Evolutionary conservation across 108 stramenopile genomes (phyloP), one percentile per base, ranked within the genome.

Genomic region (Fragilariopsis cylindrus): DNA sequence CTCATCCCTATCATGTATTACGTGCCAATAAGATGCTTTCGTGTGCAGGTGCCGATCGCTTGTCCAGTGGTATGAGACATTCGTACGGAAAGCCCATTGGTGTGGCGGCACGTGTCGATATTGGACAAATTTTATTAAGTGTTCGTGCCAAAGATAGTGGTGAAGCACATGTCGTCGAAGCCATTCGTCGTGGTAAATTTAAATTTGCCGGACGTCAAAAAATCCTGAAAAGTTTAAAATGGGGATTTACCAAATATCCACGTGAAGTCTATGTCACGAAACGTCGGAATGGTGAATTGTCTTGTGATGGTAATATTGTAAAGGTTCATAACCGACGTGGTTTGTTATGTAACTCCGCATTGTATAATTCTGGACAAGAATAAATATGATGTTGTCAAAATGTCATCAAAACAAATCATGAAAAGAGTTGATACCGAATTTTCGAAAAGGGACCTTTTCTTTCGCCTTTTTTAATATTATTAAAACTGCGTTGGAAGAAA

Each of bases 171-270:
- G 94, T 97, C 72, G 89, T 99, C 75, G 98, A 98, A 85, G 98
- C 98, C 19, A 96, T 99, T 70, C 96, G 98, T 83, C 96, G 99
- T 71, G 98, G 98, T 60, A 99, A 99, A 89, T 99, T 99, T 92
- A 99, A 99, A 94, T 99, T 99, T 80, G 98, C 99, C 19, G 99
- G 99, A 66, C 89, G 99, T 70, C 99, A 99, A 92, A 99, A 99
- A 91, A 99, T 99, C 84, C 88, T 99, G 57, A 94, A 96, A 89
- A 90, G 88, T 78, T 85, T 96, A 73, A 99, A 99, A 89, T 99
- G 99, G 99, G 99, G 99, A 78, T 99, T 99, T 88, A 99, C 99
- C 80, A 95, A 97, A 79, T 99, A 92, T 76, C 86, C 87, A 40
- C 94, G 97, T 76, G 97, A 96, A 76, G 98, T 98, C 47, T 99